These are phyloP conservation scores for Penicillium sp. DNA, from an alignment of 2,329 filamentous ascomycete species.

Conservation along the genomic window DNA sequence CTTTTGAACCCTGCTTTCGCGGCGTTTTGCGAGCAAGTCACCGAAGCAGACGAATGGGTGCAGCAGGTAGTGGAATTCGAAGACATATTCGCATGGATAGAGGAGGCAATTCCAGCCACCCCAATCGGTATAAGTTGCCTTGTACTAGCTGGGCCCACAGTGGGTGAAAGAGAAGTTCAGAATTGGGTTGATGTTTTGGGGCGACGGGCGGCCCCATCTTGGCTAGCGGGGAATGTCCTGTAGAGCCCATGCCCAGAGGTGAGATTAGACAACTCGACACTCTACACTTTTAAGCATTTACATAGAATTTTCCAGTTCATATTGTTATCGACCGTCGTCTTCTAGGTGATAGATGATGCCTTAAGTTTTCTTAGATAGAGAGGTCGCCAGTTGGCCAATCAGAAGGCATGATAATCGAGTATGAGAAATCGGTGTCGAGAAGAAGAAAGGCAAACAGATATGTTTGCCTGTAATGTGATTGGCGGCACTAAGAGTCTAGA, in stretches of 20 bases:
- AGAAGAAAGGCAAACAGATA: not conserved
- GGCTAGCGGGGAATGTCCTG: not conserved
- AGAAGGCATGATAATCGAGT: not conserved
- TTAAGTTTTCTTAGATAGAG: not conserved
- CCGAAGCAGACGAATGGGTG: conserved; percentile 18
- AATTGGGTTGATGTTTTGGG: conserved; percentile 2
- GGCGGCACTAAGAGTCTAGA: not conserved
- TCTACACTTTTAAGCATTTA: not conserved
- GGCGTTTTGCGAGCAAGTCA: conserved; percentile 43
- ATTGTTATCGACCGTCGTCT: not conserved
- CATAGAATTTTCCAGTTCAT: not conserved
- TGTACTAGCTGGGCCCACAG: not conserved
- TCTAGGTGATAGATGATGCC: not conserved
- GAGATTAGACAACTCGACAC: not conserved
- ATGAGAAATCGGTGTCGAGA: not conserved
- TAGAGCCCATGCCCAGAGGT: not conserved
- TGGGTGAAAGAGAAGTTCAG: not conserved
- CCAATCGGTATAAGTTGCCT: not conserved
- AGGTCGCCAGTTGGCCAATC: not conserved
- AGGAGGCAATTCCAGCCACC: not conserved
- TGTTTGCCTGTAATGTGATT: not conserved
- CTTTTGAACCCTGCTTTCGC: conserved; percentile 42
- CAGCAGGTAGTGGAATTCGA: not conserved
- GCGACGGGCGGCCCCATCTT: not conserved
- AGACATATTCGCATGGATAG: not conserved